Base-by-base conservation (phyloP, 2,329 filamentous ascomycete species). In the Xylaria sp. region DNA sequence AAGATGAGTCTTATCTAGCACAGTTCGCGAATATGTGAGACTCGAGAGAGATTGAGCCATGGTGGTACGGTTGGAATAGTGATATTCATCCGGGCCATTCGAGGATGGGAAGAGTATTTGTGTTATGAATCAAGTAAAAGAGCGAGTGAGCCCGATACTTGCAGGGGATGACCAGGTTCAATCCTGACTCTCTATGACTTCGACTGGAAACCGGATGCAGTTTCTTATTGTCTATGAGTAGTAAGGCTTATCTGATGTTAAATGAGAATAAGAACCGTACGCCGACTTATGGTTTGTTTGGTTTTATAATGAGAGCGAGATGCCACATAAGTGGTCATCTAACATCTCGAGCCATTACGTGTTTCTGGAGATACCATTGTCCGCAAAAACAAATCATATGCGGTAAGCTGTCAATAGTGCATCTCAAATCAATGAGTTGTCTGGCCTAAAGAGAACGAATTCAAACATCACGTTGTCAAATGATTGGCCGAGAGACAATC, bases 401-500 rank as follows among this genome's bases (percentile, higher is more conserved):
- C 21, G 39, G 45, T 42, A 47, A 36, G 19, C 9, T 47, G 30
- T 42, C 36, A 32, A 64, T 50, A 19, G 42, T 4, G 34, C 34
- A 51, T 39, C 11, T 48, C n/a, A 17, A 55, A 56, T 55, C 7
- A 47, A 45, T 56, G 60, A 50, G 58, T 65, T 69, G 67, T 57
- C 57, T 45, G 21, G 9, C 12, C 17, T 61, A 65, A 54, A 61
- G 27, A 56, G 47, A 21, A 34, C 24, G 45, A 27, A 27, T 64
- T 59, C 32, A 53, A 61, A 51, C 27, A 60, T 61, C 75, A 77
- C 75, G 75, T 76, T 77, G 72, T 61, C 45, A 36, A 72, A 72
- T 74, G 75, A 77, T 77, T 77, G 75, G 75, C 36, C 64, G 58
- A 73, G 61, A 72, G 65, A 36, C 36, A 64, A 75, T 73, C 63